Percentiles rank a stretch among this genome's conserved stretches.
These are phyloP conservation scores for Solanum boliviense DNA, from an alignment of 257 asterid genomes.

Conservation along the genomic window DNA sequence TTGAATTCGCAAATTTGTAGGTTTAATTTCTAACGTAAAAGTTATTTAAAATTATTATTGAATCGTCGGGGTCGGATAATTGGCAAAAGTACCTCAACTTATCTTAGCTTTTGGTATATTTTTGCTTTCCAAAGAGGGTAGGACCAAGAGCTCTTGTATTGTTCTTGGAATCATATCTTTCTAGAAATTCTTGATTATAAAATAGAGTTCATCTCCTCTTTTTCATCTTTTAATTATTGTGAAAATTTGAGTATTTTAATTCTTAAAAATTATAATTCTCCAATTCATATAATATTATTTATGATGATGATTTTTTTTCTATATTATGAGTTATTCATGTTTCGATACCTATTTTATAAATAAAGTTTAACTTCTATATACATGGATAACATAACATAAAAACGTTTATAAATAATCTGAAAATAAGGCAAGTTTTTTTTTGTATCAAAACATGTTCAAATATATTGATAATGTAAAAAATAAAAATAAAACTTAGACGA, in stretches of 20 bases:
- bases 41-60: background rate
- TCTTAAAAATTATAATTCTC: background rate
- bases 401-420: background rate
- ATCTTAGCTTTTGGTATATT: background rate
- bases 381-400: background rate
- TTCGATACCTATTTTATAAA: background rate
- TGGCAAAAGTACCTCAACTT: too few species aligned
- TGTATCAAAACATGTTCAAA: background rate
- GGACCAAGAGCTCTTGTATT: background rate
- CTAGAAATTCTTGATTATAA: background rate
- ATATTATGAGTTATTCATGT: background rate
- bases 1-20: background rate
- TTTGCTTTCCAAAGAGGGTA: background rate
- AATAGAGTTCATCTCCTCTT: background rate
- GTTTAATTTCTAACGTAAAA: background rate
- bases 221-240: background rate
- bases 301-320: background rate
- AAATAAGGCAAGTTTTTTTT: background rate
- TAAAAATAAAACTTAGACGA: background rate
- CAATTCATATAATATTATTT: background rate
- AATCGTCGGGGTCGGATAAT: too few species aligned
- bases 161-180: background rate
- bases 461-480: background rate
- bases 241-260: background rate
- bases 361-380: background rate